Evolutionary conservation across 495 filamentous ascomycete species (phyloP), one percentile per base, ranked within the genome.

Genomic region (Aspergillus funiculosus): DNA sequence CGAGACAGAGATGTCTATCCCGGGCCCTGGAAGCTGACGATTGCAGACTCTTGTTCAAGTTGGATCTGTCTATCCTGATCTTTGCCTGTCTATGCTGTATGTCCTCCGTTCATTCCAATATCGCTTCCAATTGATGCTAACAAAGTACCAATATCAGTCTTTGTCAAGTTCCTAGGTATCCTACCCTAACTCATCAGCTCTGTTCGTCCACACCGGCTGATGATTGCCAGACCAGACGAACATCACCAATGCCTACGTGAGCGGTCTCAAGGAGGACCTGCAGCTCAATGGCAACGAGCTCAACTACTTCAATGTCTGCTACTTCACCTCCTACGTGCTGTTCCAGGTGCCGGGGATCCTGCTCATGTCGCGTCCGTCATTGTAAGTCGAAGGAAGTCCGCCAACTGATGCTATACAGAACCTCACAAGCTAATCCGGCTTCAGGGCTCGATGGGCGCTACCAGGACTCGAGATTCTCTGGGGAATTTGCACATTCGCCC

Each of bases 181-280:
- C n/a, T 2, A 5, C 9, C 28, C 8, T n/a, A 40, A 19, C 13
- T n/a, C n/a, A n/a, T n/a, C n/a, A n/a, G n/a, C n/a, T n/a, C n/a
- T n/a, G n/a, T n/a, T n/a, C n/a, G n/a, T n/a, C n/a, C n/a, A n/a
- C n/a, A n/a, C n/a, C n/a, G n/a, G n/a, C n/a, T 50, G 13, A 40
- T 11, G 1, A 13, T 19, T n/a, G 8, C 36, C 25, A 64, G 71
- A 72, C 45, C 69, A 72, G 41, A 66, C 63, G 4, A 73, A 75
- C 43, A 69, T 74, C 43, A 66, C 53, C 54, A 75, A 73, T 64
- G 73, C 73, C 31, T 78, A 73, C 43, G 63, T 79, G 1, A 78
- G 72, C 18, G 77, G 77, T 1, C 76, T 81, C 60, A 79, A 82
- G 41, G 78, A 82, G 46, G 77, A 80, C 39, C 65, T 82, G 11